phyloP scores from a whole-genome alignment of 805 yeast species.

The Middelhovenomyces tepae region DNA sequence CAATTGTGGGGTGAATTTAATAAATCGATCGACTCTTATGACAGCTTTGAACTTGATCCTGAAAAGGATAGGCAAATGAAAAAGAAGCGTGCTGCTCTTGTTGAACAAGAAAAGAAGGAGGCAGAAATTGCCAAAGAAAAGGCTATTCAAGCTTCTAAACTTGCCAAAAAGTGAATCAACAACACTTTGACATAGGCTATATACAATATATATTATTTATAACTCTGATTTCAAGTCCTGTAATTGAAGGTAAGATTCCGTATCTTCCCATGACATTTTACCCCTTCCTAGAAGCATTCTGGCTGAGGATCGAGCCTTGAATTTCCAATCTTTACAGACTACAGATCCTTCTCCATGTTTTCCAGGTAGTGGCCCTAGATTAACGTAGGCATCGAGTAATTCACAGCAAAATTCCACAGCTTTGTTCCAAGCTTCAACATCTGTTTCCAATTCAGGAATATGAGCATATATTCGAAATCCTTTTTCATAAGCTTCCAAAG shows the following conservation, averaged over 20 bases:
- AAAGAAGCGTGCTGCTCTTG: no score
- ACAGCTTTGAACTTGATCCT: conserved; percentile 10
- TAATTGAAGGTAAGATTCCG: conserved; percentile 66
- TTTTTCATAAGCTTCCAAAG: conserved; percentile 76
- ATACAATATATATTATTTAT: neutral
- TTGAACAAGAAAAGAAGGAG: no score
- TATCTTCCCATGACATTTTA: conserved; percentile 66
- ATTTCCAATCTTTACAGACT: conserved; percentile 91
- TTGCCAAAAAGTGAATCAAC: no score
- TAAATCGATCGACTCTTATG: conserved; percentile 17
- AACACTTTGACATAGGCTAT: neutral
- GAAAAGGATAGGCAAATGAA: conserved; percentile 1
- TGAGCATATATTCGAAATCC: conserved; percentile 69
- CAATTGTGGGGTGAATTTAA: conserved; percentile 41
- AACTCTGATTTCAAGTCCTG: conserved; percentile 40
- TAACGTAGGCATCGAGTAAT: conserved; percentile 76
- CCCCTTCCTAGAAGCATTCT: conserved; percentile 76
- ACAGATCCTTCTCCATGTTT: conserved; percentile 64
- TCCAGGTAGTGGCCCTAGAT: conserved; percentile 61
- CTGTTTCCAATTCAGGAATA: conserved; percentile 52
- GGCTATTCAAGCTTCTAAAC: no score
- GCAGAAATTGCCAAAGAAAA: conserved; percentile 7
- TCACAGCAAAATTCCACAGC: conserved; percentile 75
- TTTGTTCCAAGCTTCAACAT: conserved; percentile 60
- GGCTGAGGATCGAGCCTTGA: conserved; percentile 64